Conservation (phyloP, 1,284 basidiomycete genomes). For the Trametes sp. region DNA sequence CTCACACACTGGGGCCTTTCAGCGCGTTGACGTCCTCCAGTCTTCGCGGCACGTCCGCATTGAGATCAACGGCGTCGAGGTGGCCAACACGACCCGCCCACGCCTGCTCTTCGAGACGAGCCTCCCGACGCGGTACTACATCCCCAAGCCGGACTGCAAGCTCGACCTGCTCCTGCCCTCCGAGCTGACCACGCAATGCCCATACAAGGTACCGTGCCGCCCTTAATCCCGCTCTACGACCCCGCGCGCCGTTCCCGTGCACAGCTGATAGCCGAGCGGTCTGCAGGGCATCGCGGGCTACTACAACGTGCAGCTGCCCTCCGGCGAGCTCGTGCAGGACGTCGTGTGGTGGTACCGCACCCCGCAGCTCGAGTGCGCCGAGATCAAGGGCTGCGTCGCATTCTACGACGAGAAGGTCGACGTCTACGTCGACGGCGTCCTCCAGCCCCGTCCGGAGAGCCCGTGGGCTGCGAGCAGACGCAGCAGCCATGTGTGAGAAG, state of each 20-base stretch:
- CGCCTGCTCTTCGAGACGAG: constrained; percentile 65
- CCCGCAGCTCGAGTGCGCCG: constrained; percentile 57
- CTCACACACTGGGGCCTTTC: neutral
- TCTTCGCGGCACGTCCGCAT: constrained; percentile 68
- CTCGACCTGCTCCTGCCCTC: constrained; percentile 60
- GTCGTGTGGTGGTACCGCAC: constrained; percentile 71
- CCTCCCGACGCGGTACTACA: constrained; percentile 64
- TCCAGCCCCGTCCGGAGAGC: constrained; percentile 44
- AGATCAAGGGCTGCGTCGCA: constrained; percentile 60
- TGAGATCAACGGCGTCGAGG: constrained; percentile 65
- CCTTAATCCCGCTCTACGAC: neutral
- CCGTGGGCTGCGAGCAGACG: constrained; percentile 26
- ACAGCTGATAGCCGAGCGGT: constrained; percentile 11
- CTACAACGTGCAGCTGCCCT: constrained; percentile 56
- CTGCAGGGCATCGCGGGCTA: constrained; percentile 66
- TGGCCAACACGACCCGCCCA: constrained; percentile 64
- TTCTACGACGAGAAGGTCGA: constrained; percentile 76
- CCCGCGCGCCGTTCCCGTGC: neutral
- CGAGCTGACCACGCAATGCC: constrained; percentile 56
- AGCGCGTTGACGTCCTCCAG: constrained; percentile 67
- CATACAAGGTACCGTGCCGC: constrained; percentile 62
- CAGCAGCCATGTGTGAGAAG: constrained; percentile 10
- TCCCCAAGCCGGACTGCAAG: constrained; percentile 62
- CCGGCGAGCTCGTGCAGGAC: constrained; percentile 53
- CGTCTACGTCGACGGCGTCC: constrained; percentile 67